A percentile compares a stretch with the other conserved stretches of the same genome.
Conservation (phyloP, 2,329 filamentous ascomycete genomes). For the Camptophora hylomeconis region DNA sequence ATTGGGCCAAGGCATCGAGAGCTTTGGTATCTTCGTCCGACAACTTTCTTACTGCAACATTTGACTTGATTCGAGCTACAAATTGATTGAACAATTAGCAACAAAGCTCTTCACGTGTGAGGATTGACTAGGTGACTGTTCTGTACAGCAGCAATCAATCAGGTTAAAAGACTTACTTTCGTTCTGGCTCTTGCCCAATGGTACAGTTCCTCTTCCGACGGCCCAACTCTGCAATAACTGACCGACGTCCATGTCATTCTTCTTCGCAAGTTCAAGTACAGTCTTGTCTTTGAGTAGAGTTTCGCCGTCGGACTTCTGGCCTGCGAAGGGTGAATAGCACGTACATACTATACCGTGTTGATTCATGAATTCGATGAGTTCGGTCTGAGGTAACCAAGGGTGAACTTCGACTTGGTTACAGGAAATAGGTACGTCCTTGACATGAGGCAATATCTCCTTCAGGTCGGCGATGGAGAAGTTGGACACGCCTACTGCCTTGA, state of each 20-base stretch:
- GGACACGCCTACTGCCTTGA: slow-evolving; percentile 56
- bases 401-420: slow-evolving; percentile 22
- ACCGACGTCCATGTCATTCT: slow-evolving; percentile 31
- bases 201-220: slow-evolving; percentile 40
- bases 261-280: slow-evolving; percentile 6
- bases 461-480: slow-evolving; percentile 45
- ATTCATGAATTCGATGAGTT: slow-evolving; percentile 16
- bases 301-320: slow-evolving; percentile 4
- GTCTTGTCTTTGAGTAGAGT: slow-evolving; percentile 7
- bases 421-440: slow-evolving; percentile 26
- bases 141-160: too few species aligned
- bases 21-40: slow-evolving; percentile 44
- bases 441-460: slow-evolving; percentile 20
- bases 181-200: slow-evolving; percentile 44
- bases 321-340: slow-evolving; percentile 11
- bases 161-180: too few species aligned
- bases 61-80: slow-evolving; percentile 53
- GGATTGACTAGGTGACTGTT: too few species aligned
- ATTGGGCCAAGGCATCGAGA: slow-evolving; percentile 37
- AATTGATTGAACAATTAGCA: too few species aligned
- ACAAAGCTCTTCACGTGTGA: too few species aligned
- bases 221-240: slow-evolving; percentile 43
- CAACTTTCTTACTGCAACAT: slow-evolving; percentile 51
- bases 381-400: slow-evolving; percentile 21
- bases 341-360: slow-evolving; percentile 7